A percentile compares a stretch with the other conserved stretches of the same genome.
Evolutionary conservation across 2,329 filamentous ascomycete genomes (phyloP).

Genomic region (Trichophyton mentagrophytes): DNA sequence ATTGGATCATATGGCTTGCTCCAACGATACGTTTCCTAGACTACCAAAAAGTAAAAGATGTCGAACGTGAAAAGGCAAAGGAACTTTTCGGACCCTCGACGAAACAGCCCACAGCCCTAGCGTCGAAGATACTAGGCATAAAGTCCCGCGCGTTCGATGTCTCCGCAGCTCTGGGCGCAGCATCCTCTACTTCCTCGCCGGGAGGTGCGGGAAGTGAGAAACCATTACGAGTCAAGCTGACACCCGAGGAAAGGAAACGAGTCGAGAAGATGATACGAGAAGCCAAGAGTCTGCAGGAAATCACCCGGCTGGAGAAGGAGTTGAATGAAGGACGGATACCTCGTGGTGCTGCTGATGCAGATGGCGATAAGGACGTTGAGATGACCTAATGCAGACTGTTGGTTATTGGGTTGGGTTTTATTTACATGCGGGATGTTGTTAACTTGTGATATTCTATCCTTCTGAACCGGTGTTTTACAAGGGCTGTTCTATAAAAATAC

Average conservation of each 20-base stretch:
- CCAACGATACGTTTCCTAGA: slow-evolving; percentile 81
- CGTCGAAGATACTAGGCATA: slow-evolving; percentile 69
- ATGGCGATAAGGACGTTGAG: slow-evolving; percentile 27
- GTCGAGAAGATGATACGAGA: slow-evolving; percentile 79
- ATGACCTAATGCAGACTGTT: slow-evolving; percentile 18
- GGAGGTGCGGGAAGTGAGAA: slow-evolving; percentile 39
- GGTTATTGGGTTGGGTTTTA: neutral
- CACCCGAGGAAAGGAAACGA: slow-evolving; percentile 72
- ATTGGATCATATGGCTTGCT: slow-evolving; percentile 80
- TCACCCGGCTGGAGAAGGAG: slow-evolving; percentile 80
- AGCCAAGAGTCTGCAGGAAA: slow-evolving; percentile 80
- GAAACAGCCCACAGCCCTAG: slow-evolving; percentile 66
- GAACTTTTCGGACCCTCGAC: slow-evolving; percentile 67
- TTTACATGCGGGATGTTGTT: neutral
- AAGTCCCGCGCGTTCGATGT: slow-evolving; percentile 66
- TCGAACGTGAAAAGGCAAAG: slow-evolving; percentile 60
- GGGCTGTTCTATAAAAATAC: neutral
- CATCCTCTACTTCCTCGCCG: slow-evolving; percentile 16
- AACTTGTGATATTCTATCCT: neutral
- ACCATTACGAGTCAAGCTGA: slow-evolving; percentile 68
- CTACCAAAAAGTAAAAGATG: slow-evolving; percentile 79
- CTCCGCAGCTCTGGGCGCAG: slow-evolving; percentile 27
- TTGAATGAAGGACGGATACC: slow-evolving; percentile 80
- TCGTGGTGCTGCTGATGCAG: slow-evolving; percentile 39
- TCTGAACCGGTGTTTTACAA: neutral